Percentiles rank a stretch among this genome's conserved stretches.
Conservation (phyloP, 2,329 filamentous ascomycete species). For the Didymella pomorum region DNA sequence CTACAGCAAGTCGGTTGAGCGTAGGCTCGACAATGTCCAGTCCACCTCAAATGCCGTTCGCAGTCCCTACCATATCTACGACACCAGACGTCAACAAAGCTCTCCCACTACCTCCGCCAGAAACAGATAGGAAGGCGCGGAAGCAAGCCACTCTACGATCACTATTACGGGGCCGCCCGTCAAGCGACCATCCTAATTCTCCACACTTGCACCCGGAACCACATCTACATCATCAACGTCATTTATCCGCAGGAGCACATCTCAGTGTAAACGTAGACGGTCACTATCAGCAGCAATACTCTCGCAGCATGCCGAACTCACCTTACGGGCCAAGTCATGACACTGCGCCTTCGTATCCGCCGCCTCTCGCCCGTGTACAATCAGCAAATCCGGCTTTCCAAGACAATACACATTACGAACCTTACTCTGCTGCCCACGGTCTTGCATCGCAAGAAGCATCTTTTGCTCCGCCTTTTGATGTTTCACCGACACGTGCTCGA, state of each 20-base stretch:
- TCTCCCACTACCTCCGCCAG: conserved; percentile 38
- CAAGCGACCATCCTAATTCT: conserved; percentile 29
- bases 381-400: conserved; percentile 34
- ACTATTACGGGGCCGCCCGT: conserved; percentile 38
- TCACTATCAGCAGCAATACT: conserved; percentile 34
- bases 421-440: conserved; percentile 22
- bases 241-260: conserved; percentile 30
- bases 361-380: conserved; percentile 29
- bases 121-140: conserved; percentile 33
- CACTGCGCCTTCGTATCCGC: conserved; percentile 19
- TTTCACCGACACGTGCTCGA: conserved; percentile 33
- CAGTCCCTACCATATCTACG: conserved; percentile 33
- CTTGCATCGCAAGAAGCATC: conserved; percentile 22
- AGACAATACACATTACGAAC: conserved; percentile 26
- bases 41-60: conserved; percentile 17
- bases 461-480: conserved; percentile 33
- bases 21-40: conserved; percentile 25
- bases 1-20: conserved; percentile 37
- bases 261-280: conserved; percentile 35
- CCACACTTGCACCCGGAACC: conserved; percentile 14
- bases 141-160: conserved; percentile 37
- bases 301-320: conserved; percentile 48
- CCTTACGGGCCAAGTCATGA: conserved; percentile 33
- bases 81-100: conserved; percentile 41
- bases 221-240: conserved; percentile 26